phyloP scores from a whole-genome alignment of 306 rosid species.

The Leucaena leucocephala region DNA sequence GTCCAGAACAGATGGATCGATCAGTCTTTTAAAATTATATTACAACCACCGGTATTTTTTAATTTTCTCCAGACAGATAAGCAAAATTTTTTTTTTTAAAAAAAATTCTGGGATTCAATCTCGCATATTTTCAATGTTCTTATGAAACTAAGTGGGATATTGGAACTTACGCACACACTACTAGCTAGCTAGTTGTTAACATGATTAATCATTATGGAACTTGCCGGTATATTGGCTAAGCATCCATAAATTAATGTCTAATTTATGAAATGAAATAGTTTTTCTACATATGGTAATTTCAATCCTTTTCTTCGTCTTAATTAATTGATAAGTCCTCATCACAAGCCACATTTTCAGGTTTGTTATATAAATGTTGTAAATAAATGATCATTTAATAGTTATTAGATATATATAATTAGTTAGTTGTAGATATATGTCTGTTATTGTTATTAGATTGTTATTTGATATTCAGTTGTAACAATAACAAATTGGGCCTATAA shows the following conservation, averaged over 20 bases:
- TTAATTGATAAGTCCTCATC: not conserved
- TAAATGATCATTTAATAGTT: no score
- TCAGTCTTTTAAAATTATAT: not conserved
- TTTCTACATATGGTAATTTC: not conserved
- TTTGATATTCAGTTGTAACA: no score
- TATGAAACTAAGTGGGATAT: not conserved
- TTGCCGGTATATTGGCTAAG: not conserved
- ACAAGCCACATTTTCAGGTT: not conserved
- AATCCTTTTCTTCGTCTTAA: not conserved
- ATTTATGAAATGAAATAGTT: not conserved
- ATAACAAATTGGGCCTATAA: no score
- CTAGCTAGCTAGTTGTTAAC: not conserved
- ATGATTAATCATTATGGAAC: not conserved
- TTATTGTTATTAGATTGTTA: no score
- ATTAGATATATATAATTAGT: no score
- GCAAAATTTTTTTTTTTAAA: not conserved
- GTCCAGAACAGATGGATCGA: slow-evolving; percentile 2
- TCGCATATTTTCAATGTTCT: not conserved
- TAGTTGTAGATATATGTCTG: no score
- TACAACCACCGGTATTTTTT: not conserved
- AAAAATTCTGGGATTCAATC: not conserved
- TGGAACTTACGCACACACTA: not conserved
- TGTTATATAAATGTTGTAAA: no score
- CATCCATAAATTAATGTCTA: not conserved
- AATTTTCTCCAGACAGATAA: slow-evolving; percentile 4